A percentile compares a stretch with the other conserved stretches of the same genome.
phyloP scores from a whole-genome alignment of 2,329 filamentous ascomycete species.

The Neofusicoccum ribis region DNA sequence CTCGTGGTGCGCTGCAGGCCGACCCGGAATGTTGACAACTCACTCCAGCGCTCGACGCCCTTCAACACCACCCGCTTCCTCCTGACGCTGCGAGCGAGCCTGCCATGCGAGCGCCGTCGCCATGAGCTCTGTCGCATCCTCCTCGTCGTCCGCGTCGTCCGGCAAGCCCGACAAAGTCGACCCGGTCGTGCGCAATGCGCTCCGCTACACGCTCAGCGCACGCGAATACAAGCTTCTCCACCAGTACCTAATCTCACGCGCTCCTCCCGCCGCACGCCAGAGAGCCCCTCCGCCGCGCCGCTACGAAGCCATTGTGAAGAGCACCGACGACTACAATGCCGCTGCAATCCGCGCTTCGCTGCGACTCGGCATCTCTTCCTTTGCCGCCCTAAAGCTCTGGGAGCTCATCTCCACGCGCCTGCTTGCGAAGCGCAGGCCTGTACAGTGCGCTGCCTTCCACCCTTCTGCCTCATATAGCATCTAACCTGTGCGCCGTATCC shows the following conservation, averaged over 20 bases:
- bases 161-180: constrained; percentile 49
- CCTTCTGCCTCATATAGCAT: background rate
- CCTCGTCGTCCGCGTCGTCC: constrained; percentile 30
- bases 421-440: constrained; percentile 31
- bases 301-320: constrained; percentile 53
- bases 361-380: constrained; percentile 45
- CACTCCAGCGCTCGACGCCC: background rate
- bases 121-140: constrained; percentile 32
- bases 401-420: constrained; percentile 43
- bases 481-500: background rate
- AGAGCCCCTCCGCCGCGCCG: constrained; percentile 51
- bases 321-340: constrained; percentile 50
- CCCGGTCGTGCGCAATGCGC: constrained; percentile 77
- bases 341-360: constrained; percentile 48
- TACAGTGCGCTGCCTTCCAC: constrained; percentile 19
- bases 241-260: constrained; percentile 76
- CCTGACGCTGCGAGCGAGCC: background rate
- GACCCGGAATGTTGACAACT: background rate
- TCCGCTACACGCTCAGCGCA: constrained; percentile 80
- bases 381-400: constrained; percentile 49
- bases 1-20: background rate
- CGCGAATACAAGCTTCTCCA: constrained; percentile 85
- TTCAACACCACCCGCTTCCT: background rate
- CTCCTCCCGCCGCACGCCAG: constrained; percentile 57
- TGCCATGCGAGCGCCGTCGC: constrained; percentile 19